Conservation (phyloP, 2,329 filamentous ascomycete genomes). For the Byssochlamys sp. region DNA sequence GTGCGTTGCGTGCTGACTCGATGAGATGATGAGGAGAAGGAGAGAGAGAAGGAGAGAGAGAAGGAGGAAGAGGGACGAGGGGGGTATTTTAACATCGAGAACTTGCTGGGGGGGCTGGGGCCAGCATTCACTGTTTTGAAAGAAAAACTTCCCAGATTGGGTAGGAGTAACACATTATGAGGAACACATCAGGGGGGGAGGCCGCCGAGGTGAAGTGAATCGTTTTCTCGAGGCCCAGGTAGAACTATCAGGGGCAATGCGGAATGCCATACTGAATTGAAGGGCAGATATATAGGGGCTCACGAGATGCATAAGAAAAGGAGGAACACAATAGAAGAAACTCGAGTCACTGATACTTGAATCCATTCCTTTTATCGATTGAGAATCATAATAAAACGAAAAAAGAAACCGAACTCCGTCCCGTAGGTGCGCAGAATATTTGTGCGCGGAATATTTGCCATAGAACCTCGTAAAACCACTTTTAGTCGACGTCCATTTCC, state of each 20-base stretch:
- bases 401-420: slow-evolving; percentile 15
- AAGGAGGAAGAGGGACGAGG: neutral
- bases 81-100: neutral
- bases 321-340: neutral
- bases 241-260: neutral
- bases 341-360: slow-evolving; percentile 10
- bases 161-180: neutral
- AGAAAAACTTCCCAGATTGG: neutral
- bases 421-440: slow-evolving; percentile 9
- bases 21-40: neutral
- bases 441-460: slow-evolving; percentile 7
- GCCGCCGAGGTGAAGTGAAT: neutral
- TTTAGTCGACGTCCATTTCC: slow-evolving; percentile 40
- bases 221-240: neutral
- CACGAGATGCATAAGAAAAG: neutral
- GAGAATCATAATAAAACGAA: slow-evolving; percentile 15
- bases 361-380: slow-evolving; percentile 17
- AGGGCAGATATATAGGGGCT: neutral
- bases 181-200: neutral
- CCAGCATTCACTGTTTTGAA: neutral
- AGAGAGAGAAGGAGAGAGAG: neutral
- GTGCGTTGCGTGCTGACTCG: neutral
- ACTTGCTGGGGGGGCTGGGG: neutral
- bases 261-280: neutral
- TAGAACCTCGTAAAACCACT: slow-evolving; percentile 6